A percentile compares a stretch with the other conserved stretches of the same genome.
phyloP scores from a whole-genome alignment of 2,329 filamentous ascomycete species.

The Myriosclerotinia curreyana region DNA sequence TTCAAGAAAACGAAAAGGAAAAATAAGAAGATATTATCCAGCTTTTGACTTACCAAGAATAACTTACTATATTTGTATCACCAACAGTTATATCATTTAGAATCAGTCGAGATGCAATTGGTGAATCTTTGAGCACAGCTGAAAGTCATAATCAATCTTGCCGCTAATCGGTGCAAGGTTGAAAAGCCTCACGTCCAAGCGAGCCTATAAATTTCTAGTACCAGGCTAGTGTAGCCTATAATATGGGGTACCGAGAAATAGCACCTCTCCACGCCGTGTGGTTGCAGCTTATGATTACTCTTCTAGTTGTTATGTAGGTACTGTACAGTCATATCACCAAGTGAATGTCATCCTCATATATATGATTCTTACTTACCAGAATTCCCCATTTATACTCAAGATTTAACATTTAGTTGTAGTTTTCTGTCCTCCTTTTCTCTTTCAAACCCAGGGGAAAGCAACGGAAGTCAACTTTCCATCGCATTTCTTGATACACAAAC shows the following conservation, averaged over 20 bases:
- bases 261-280: too few relatives aligned
- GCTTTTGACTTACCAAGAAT: conserved; percentile 5
- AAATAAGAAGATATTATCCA: not conserved
- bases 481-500: not conserved
- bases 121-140: conserved; percentile 3
- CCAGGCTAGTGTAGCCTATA: not conserved
- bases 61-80: conserved; percentile 1
- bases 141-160: conserved; percentile 10
- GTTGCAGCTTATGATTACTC: not conserved
- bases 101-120: not conserved
- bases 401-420: too few relatives aligned
- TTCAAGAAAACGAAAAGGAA: not conserved
- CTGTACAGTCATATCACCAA: not conserved
- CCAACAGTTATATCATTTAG: not conserved
- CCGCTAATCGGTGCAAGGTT: conserved; percentile 16
- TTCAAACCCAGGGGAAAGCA: not conserved
- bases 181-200: not conserved
- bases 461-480: not conserved
- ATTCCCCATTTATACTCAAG: too few relatives aligned
- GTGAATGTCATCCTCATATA: not conserved
- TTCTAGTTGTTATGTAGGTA: not conserved
- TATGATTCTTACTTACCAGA: conserved; percentile 3
- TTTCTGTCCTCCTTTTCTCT: too few relatives aligned
- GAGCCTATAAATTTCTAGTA: not conserved
- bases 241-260: conserved; percentile 1